Evolutionary conservation across 768 basidiomycete species (phyloP), one percentile per base, ranked within the genome.

Genomic region (Mycena kentingensis): DNA sequence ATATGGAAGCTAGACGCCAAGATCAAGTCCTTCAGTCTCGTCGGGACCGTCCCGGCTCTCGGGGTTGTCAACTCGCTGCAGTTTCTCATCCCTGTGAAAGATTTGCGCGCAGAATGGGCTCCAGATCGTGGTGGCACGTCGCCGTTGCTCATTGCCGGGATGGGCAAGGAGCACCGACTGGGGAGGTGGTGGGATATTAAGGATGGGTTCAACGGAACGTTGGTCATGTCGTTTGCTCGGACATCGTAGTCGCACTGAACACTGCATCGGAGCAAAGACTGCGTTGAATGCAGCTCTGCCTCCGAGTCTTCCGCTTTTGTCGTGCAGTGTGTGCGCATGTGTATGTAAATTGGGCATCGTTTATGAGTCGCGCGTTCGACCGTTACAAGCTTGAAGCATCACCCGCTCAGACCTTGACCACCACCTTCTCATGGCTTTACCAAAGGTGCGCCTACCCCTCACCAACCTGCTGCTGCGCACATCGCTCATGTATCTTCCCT

Each of bases 51-150:
- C 18, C 72, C 83, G 1, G 85, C 82, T 0, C 79, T 76, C 0
- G 97, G 97, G 0, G 82, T 96, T 51, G 76, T 98, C 65, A 99
- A 99, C 71, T 92, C 93, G 4, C 75, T 98, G 3, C 93, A 96
- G 66, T 70, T 99, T 46, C 59, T 93, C 18, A 67, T 82, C 0
- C 77, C 85, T 8, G 74, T 79, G 10, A 70, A 70, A 51, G 72
- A 77, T 5, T 74, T 80, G 22, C 77, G 80, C 64, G 63, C 71
- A 22, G 53, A 64, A 18, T 77, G 76, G 80, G 62, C 58, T 31
- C 62, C 63, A n/a, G 42, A 56, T 11, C 46, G 54, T 8, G 31
- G 59, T 38, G 45, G 67, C 2, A 60, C 67, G 39, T 64, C 73
- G 2, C 64, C 81, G 46, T 70, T 95, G 49, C 66, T 99, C 29